phyloP scores from a whole-genome alignment of 129 eudicot genomes.

The Arctium minus region DNA sequence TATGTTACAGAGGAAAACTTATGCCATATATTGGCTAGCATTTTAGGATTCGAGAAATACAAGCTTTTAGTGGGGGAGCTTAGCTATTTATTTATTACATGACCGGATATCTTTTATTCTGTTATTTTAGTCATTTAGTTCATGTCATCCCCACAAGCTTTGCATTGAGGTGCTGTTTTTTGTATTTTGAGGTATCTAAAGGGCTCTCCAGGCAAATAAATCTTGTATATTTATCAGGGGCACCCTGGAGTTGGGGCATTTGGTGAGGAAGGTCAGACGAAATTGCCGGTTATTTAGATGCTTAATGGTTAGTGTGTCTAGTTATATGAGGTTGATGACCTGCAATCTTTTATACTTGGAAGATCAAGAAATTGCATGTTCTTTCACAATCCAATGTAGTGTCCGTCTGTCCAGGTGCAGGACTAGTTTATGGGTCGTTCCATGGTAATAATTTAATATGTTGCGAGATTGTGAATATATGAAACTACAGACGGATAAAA shows the following conservation, averaged over 20 bases:
- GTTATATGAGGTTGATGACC: background rate
- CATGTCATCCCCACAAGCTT: background rate
- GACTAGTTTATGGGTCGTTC: background rate
- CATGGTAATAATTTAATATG: background rate
- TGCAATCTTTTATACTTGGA: background rate
- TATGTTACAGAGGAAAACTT: background rate
- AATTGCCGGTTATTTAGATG: too few relatives aligned
- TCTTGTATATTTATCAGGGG: background rate
- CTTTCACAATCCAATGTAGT: too few relatives aligned
- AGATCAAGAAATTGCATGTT: background rate
- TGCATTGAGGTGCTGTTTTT: background rate
- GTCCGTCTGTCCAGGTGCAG: background rate
- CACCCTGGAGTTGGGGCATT: too few relatives aligned
- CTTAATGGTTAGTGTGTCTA: background rate
- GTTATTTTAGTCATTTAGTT: background rate
- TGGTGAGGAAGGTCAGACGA: too few relatives aligned
- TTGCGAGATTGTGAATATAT: too few relatives aligned
- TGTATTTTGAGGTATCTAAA: background rate
- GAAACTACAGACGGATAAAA: background rate
- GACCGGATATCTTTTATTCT: background rate
- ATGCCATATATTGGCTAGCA: background rate
- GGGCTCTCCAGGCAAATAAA: too few relatives aligned
- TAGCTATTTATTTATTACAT: background rate
- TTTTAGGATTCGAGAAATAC: background rate
- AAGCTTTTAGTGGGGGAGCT: background rate